These are phyloP conservation scores for Rhynchosporium secalis DNA, from an alignment of 2,329 filamentous ascomycete genomes.

Conservation along the genomic window DNA sequence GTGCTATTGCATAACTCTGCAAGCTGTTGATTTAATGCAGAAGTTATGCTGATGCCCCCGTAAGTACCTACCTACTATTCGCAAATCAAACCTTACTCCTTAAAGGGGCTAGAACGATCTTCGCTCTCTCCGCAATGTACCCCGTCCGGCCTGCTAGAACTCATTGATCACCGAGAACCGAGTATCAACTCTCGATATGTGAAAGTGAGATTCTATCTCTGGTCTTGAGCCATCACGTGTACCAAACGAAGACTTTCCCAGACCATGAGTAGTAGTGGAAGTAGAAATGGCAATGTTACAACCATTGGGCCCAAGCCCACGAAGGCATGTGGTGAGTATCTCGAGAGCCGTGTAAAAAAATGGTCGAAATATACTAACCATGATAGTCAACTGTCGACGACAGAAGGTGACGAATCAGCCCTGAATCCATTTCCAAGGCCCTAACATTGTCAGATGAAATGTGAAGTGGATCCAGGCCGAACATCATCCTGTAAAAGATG, in stretches of 20 bases:
- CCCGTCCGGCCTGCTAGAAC: neutral
- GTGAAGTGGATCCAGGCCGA: conserved; percentile 39
- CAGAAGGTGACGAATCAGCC: conserved; percentile 19
- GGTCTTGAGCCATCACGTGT: conserved; percentile 20
- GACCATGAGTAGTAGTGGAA: conserved; percentile 19
- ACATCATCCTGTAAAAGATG: conserved; percentile 41
- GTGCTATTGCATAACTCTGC: conserved; percentile 9
- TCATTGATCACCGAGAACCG: conserved; percentile 3
- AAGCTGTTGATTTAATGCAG: neutral
- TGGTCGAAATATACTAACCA: neutral
- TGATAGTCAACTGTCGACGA: conserved; percentile 23
- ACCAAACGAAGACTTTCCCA: neutral
- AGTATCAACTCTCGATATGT: conserved; percentile 17
- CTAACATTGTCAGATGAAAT: conserved; percentile 41
- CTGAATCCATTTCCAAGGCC: neutral
- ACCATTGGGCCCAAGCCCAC: conserved; percentile 21
- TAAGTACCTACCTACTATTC: neutral
- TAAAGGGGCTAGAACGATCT: conserved; percentile 12
- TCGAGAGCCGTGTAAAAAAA: neutral
- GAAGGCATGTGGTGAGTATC: conserved; percentile 22
- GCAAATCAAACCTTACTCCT: neutral
- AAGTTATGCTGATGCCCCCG: conserved; percentile 2
- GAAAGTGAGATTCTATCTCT: conserved; percentile 13
- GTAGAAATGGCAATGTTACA: conserved; percentile 16
- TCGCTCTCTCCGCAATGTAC: neutral